Conservation (phyloP, 495 filamentous ascomycete genomes). For the Mytilinidion resinicola region DNA sequence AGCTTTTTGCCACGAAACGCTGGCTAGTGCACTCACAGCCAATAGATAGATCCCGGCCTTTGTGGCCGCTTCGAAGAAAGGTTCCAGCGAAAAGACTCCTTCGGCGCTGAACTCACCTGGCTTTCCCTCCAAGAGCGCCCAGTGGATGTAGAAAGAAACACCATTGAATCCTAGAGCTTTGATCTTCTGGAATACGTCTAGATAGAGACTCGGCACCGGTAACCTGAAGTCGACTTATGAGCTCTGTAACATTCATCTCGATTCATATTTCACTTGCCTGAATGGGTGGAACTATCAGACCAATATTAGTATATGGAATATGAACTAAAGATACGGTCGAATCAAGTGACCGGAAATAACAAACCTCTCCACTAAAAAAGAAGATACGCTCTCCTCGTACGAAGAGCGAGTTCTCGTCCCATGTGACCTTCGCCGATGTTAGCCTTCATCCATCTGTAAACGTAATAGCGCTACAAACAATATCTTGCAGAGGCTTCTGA, state of each 20-base stretch:
- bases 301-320: no score
- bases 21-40: conserved; percentile 33
- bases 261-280: conserved; percentile 35
- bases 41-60: conserved; percentile 68
- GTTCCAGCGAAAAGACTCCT: conserved; percentile 61
- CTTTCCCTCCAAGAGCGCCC: conserved; percentile 74
- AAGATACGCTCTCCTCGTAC: conserved; percentile 64
- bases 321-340: no score
- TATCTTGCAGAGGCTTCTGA: conserved; percentile 35
- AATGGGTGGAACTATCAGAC: conserved; percentile 53
- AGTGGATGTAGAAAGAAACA: conserved; percentile 71
- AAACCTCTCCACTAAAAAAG: conserved; percentile 60
- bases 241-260: conserved; percentile 1
- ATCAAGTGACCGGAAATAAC: no score
- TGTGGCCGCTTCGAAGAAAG: conserved; percentile 65
- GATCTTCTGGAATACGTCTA: conserved; percentile 75
- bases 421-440: conserved; percentile 50
- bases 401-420: conserved; percentile 69
- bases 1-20: background rate
- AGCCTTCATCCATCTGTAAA: background rate
- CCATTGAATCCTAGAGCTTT: conserved; percentile 69
- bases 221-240: conserved; percentile 41
- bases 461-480: conserved; percentile 24
- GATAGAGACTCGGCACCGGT: conserved; percentile 63
- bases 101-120: conserved; percentile 61